Evolutionary conservation across 805 yeast genomes (phyloP), one percentile per base, ranked within the genome.

Genomic region (Jamesozyma lodderae): DNA sequence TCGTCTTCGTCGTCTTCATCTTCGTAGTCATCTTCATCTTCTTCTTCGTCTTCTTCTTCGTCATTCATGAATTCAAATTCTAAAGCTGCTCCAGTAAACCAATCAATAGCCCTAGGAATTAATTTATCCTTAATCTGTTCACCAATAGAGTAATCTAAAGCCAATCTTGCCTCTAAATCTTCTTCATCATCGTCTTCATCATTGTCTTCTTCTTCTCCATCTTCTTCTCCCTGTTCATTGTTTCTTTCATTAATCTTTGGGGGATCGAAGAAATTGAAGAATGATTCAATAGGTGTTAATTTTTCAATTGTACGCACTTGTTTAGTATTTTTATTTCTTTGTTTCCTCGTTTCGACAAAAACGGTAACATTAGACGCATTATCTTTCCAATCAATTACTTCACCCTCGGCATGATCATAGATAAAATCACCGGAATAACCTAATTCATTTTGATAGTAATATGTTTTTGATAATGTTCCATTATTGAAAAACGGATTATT

Each of bases 21-120:
- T 11, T 72, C 82, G 31, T 71, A 81, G 20, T 69, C 78, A 11
- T 72, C 84, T 3, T 73, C 85, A 2, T 74, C 85, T 63, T 79
- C 41, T 63, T 74, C 80, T 2, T 70, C 80, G 16, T 67, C 75
- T 14, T 73, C 84, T 8, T 72, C 86, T 11, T 73, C 79, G 14
- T 72, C 84, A 24, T 72, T 73, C 44, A 65, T 69, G 35, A 68
- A 75, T 47, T 74, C 81, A 57, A 74, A 83, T 41, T 83, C 94
- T 42, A 90, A 72, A 18, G 98, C 98, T 48, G 86, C 86, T 34
- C 98, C 98, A 8, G 98, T 90, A 63, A 87, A 92, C 97, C 98
- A 92, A 62, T 90, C 97, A 53, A 92, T 75, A 37, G 97, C 97
- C 59, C 96, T 79, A 45, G 97, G 96, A 45, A 92, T 80, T 58